phyloP scores from a whole-genome alignment of 345 rosid genomes.

The Laguncularia racemosa region DNA sequence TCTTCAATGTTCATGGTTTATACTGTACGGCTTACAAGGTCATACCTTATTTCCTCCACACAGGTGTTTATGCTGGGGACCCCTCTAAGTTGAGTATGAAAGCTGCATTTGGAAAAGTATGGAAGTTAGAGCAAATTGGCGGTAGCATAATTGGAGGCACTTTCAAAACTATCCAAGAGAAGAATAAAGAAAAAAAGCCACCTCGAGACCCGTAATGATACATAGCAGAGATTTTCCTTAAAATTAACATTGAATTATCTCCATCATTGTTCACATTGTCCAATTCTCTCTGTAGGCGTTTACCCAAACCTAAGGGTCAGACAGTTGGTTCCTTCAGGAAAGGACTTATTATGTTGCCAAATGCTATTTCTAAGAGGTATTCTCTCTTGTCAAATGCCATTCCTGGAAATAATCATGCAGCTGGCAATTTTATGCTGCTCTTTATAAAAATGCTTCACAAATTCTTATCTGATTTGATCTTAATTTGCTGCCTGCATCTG shows the following conservation, averaged over 20 bases:
- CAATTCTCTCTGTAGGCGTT: conserved; percentile 37
- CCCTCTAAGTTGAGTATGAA: conserved; percentile 90
- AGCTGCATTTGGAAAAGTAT: conserved; percentile 95
- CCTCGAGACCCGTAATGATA: conserved; percentile 72
- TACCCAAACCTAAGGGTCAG: conserved; percentile 90
- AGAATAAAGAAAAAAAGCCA: conserved; percentile 49
- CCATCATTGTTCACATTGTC: not conserved
- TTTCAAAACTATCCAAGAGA: conserved; percentile 71
- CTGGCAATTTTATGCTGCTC: not conserved
- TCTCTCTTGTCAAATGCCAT: not conserved
- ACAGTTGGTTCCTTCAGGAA: conserved; percentile 92
- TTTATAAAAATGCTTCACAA: not conserved
- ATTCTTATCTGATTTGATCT: too few relatives aligned
- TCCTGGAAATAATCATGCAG: conserved; percentile 3
- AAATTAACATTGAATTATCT: conserved; percentile 5
- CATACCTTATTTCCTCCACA: too few relatives aligned
- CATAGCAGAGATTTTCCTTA: conserved; percentile 5
- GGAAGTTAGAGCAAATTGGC: conserved; percentile 88
- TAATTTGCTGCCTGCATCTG: conserved; percentile 7
- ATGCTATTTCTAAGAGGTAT: conserved; percentile 79
- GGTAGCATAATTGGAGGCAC: conserved; percentile 86
- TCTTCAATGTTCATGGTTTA: conserved; percentile 1
- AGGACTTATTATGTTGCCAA: conserved; percentile 82
- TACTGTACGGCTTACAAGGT: not conserved
- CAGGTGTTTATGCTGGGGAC: conserved; percentile 96